Percentiles rank a stretch among this genome's conserved stretches.
phyloP scores from a whole-genome alignment of 306 rosid species.

The Acmispon strigosus region DNA sequence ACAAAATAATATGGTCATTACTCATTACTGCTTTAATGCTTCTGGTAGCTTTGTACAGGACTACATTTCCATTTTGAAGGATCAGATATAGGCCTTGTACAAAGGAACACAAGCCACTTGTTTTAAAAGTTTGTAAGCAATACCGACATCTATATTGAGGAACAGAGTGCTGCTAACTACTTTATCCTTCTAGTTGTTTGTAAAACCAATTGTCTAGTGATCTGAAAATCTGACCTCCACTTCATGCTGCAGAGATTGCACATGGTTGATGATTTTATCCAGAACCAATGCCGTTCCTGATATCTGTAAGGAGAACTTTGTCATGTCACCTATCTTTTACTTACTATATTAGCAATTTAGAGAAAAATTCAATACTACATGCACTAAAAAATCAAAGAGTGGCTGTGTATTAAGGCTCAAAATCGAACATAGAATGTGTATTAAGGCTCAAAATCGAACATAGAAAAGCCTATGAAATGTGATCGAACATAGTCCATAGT shows the following conservation, averaged over 20 bases:
- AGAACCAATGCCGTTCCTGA: constrained; percentile 90
- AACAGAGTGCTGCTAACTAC: constrained; percentile 11
- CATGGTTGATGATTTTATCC: constrained; percentile 96
- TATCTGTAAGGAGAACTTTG: constrained; percentile 49
- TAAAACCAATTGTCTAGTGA: constrained; percentile 27
- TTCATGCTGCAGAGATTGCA: constrained; percentile 84
- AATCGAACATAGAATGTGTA: not conserved
- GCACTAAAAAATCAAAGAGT: not conserved
- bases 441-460: not conserved
- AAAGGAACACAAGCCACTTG: not conserved
- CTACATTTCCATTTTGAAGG: constrained; percentile 2
- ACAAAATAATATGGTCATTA: not conserved
- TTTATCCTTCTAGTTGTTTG: constrained; percentile 21
- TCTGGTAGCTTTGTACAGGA: not conserved
- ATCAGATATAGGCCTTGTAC: not conserved
- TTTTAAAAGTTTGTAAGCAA: not conserved
- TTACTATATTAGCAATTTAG: not conserved
- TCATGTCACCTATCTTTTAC: constrained; percentile 15
- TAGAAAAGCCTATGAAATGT: not conserved
- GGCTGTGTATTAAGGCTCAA: not conserved
- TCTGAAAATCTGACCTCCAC: constrained; percentile 80
- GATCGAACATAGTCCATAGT: not conserved
- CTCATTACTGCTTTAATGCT: not conserved
- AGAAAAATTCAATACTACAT: constrained; percentile 4
- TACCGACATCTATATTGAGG: not conserved